Base-by-base conservation (phyloP, 805 yeast species). In the Maudiozyma serrabonitensis region DNA sequence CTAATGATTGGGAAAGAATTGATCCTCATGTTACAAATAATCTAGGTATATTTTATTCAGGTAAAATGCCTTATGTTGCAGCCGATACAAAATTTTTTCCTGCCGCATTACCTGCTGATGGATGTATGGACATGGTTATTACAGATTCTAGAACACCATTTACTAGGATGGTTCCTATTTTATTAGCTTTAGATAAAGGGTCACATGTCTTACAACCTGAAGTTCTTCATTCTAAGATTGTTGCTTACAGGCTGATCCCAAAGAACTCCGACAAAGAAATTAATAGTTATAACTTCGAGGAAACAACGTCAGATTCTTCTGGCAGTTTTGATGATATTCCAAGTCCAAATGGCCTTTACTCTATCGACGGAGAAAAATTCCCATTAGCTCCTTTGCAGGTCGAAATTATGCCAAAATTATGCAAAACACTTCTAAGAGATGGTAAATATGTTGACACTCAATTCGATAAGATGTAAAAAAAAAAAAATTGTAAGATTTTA, bases 41-140 rank as follows among this genome's bases (percentile, higher is more conserved):
- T 47, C 61, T 87, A 45, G 81, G 80, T 41, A 77, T 89, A 26
- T 86, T 90, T 56, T 93, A 91, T 62, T 84, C 86, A 2, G 98
- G 98, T 2, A 87, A 89, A 53, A 83, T 91, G 91, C 97, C 97
- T 3, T 86, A 82, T 67, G 76, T 93, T 60, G 81, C 96, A 2
- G 76, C 81, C 39, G 95, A 85, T 56, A 80, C 83, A 1, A 83
- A 84, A 57, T 87, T 91, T 61, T 93, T 93, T 70, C 99, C 99
- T 1, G 95, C 95, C 1, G 89, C 96, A 0, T 72, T 87, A 49
- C 96, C 96, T 1, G 74, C 78, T 53, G 99, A 93, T 68, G 96
- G 96, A 3, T 68, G 81, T 3, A 80, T 93, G 76, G 99, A 93
- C 66, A 61, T 91, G 65, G 77, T 91, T 18, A 65, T 86, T 31